Percentiles rank a stretch among this genome's conserved stretches.
Evolutionary conservation across 768 basidiomycete genomes (phyloP).

Genomic region (Pulveroboletus frians): DNA sequence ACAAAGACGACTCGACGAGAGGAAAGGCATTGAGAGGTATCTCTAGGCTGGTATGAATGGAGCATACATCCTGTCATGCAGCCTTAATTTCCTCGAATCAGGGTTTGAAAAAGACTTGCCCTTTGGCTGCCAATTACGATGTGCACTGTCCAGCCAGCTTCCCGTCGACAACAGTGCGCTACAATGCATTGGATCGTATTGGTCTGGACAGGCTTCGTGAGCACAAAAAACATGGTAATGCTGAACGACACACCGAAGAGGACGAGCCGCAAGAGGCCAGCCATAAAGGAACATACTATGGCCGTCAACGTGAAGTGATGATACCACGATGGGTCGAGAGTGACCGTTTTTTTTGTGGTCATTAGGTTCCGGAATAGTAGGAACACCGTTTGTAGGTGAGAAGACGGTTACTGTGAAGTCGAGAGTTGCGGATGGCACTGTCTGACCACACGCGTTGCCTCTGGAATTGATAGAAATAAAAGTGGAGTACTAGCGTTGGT

Average conservation of each 20-base stretch:
- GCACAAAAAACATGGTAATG: not conserved
- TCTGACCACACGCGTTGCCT: not conserved
- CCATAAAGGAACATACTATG: slow-evolving; percentile 36
- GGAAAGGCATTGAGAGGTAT: slow-evolving; percentile 51
- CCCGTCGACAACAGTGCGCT: slow-evolving; percentile 64
- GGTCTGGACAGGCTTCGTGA: slow-evolving; percentile 42
- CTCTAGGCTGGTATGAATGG: slow-evolving; percentile 52
- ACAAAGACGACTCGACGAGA: slow-evolving; percentile 65
- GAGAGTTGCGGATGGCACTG: not conserved
- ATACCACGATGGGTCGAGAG: slow-evolving; percentile 45
- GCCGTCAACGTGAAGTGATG: slow-evolving; percentile 42
- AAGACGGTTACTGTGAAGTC: not conserved
- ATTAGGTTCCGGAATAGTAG: slow-evolving; percentile 13
- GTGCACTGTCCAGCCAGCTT: slow-evolving; percentile 66
- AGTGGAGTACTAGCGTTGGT: not conserved
- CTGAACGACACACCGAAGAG: slow-evolving; percentile 38
- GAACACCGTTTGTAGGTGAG: not conserved
- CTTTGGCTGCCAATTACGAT: slow-evolving; percentile 82
- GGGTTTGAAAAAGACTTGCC: slow-evolving; percentile 39
- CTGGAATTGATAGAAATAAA: not conserved
- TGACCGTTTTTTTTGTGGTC: slow-evolving; percentile 27
- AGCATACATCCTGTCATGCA: slow-evolving; percentile 69
- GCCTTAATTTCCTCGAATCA: slow-evolving; percentile 4
- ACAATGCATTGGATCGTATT: slow-evolving; percentile 69
- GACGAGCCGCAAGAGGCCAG: slow-evolving; percentile 40